Base-by-base conservation (phyloP, 2,329 filamentous ascomycete genomes). In the Cercospora sp. region DNA sequence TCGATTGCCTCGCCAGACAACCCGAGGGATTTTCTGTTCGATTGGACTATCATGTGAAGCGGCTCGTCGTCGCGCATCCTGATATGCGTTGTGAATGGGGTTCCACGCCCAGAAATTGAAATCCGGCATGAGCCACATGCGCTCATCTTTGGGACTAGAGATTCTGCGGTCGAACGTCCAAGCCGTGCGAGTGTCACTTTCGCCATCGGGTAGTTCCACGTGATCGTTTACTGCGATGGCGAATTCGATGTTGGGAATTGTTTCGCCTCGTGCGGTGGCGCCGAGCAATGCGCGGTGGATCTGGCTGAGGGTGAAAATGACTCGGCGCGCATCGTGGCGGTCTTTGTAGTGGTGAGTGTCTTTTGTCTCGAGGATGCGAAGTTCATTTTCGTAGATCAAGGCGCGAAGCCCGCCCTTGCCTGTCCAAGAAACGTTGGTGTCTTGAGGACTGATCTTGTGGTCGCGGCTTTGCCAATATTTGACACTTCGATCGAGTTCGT, bases 111-210 rank as follows among this genome's bases (percentile, higher is more conserved):
- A 85, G 75, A 82, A 84, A 34, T 81, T 82, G 69, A 82, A 84
- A 32, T 81, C 82, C 66, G 84, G 84, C 77, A 85, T 84, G 24
- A 85, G 75, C 84, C 84, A 85, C 7, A 78, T 73, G 13, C 74
- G 73, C 28, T 83, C 79, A 10, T 79, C 74, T 10, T 78, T 30
- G 71, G 75, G 55, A 78, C 70, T 66, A 21, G 63, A 45, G 16
- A 69, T 24, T 30, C 62, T 65, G 5, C 72, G 68, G 7, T 69
- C 70, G 63, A 69, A 72, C 13, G 70, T 69, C 67, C 68, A 74
- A 51, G 70, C 72, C n/a, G 70, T 71, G 24, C 71, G 70, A 3
- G 68, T 71, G 18, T 66, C 65, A 30, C 57, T 53, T 43, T 45
- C 60, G 5, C 53, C 62, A 5, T 70, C 58, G 4, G 66, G 66